Base-by-base conservation (phyloP, 257 asterid genomes). In the Misopates orontium region DNA sequence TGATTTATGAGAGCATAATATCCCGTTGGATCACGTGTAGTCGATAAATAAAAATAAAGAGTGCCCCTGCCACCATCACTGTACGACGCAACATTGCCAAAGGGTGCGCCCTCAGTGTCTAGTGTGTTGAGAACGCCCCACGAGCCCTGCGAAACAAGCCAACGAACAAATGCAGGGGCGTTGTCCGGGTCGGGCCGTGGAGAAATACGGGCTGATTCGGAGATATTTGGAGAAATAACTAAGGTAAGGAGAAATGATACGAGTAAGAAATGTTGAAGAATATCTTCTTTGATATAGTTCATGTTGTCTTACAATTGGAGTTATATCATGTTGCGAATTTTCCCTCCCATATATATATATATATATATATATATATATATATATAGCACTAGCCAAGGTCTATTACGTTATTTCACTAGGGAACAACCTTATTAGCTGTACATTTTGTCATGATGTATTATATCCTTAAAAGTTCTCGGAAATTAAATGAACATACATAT, bases 51-150 rank as follows among this genome's bases (percentile, higher is more conserved):
- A 17, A 73, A 73, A 19, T 67, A 67, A 0, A 65, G 78, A 5
- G 24, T 31, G 0, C 78, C 78, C 4, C 44, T 58, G 18, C 39
- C 62, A 0, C 47, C 73, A 11, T 59, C 69, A 23, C 31, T 49
- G 24, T 44, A 72, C 14, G 77, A 66, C 39, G 51, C 32, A 2
- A 72, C 64, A 8, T 72, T 72, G 13, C 77, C 72, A 12, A 72
- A 72, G 16, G 77, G 77, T 1, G 3, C 32, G 0, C 24, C 14
- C 0, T 10, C 44, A 9, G 4, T 2, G 16, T 56, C 53, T 12
- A 66, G 59, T n/a, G 72, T 66, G 73, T 8, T 39, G 28, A 72
- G 72, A 10, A 66, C 68, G 5, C 77, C 77, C 68, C 72, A 72
- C 7, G 68, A 66, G 42, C 72, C 53, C 23, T 59, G 64, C 16